phyloP scores from a whole-genome alignment of 257 asterid genomes.

The Nicotiana otophora region DNA sequence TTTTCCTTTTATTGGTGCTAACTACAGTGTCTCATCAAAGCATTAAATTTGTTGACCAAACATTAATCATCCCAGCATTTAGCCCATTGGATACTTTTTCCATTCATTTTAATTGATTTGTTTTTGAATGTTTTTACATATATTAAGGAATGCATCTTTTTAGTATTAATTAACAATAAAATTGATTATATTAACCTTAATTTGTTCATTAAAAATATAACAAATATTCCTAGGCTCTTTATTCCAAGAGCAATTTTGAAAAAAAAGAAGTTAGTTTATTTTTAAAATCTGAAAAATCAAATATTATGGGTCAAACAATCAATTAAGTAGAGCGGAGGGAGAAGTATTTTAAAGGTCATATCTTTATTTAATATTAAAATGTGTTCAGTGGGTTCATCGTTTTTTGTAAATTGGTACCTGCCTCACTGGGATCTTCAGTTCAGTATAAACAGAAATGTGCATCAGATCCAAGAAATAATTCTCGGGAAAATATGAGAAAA shows the following conservation, averaged over 20 bases:
- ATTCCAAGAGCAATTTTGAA: too few relatives aligned
- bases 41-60: neutral
- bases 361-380: neutral
- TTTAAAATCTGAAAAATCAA: too few relatives aligned
- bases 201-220: too few relatives aligned
- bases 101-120: too few relatives aligned
- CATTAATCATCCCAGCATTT: neutral
- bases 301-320: too few relatives aligned
- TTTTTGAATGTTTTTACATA: neutral
- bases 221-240: too few relatives aligned
- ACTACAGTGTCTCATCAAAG: conserved; percentile 2
- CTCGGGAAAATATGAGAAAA: neutral
- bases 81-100: neutral
- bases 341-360: neutral
- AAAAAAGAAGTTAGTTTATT: too few relatives aligned
- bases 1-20: neutral
- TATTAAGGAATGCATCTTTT: too few relatives aligned
- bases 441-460: neutral
- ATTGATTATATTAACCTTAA: too few relatives aligned
- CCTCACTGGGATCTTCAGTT: neutral
- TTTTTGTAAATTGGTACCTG: neutral
- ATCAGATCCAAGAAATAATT: conserved; percentile 7
- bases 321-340: too few relatives aligned
- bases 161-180: too few relatives aligned
- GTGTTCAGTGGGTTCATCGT: neutral